phyloP scores from a whole-genome alignment of 208 protist species.

The Leishmania braziliensis region DNA sequence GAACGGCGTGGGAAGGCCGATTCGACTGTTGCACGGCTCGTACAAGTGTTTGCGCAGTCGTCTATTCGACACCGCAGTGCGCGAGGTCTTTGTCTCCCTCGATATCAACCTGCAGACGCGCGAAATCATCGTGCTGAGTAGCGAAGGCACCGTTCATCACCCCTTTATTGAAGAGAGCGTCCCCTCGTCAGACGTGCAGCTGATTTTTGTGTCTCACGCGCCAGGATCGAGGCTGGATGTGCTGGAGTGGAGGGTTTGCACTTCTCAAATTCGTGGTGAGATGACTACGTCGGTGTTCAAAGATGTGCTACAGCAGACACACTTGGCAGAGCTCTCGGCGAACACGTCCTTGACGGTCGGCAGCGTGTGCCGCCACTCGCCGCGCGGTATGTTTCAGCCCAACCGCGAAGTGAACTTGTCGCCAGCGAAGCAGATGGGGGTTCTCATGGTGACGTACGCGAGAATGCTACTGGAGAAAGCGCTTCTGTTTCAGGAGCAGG shows the following conservation, averaged over 20 bases:
- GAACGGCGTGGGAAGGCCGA: conserved; percentile 20
- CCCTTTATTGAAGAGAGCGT: conserved; percentile 37
- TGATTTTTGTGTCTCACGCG: conserved; percentile 46
- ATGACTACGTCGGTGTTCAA: conserved; percentile 28
- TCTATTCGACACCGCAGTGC: conserved; percentile 32
- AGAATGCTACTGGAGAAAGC: conserved; percentile 73
- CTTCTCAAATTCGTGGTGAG: conserved; percentile 24
- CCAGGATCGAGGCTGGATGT: conserved; percentile 47
- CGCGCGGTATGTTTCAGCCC: conserved; percentile 1
- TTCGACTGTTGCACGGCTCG: conserved; percentile 25
- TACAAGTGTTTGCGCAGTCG: conserved; percentile 29
- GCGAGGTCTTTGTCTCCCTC: conserved; percentile 37
- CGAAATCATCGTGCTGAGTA: conserved; percentile 42
- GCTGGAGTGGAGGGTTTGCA: conserved; percentile 42
- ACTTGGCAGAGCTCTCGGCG: conserved; percentile 19
- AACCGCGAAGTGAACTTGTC: conserved; percentile 31
- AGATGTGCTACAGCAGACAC: conserved; percentile 18
- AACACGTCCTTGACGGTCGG: conserved; percentile 41
- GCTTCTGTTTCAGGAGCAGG: conserved; percentile 54
- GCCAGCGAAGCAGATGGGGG: conserved; percentile 67
- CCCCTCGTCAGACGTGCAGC: conserved; percentile 30
- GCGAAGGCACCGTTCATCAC: conserved; percentile 48
- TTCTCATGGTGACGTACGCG: conserved; percentile 78
- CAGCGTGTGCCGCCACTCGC: conserved; percentile 31
- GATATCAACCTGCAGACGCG: conserved; percentile 46